A percentile compares a stretch with the other conserved stretches of the same genome.
phyloP scores from a whole-genome alignment of 2,329 filamentous ascomycete genomes.

The Xylaria sp. region DNA sequence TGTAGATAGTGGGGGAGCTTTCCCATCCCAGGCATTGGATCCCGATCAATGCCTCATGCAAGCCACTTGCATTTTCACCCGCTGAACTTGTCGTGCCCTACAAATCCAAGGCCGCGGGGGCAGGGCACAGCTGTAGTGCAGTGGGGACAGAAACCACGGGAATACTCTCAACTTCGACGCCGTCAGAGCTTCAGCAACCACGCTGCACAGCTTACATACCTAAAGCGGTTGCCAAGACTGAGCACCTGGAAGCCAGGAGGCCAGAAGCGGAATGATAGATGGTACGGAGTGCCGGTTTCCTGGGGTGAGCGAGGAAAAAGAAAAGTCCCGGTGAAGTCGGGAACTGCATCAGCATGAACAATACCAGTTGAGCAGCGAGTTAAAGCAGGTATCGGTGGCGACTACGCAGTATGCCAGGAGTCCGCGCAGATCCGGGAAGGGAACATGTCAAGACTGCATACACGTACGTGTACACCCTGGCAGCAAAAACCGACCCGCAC shows the following conservation, averaged over 20 bases:
- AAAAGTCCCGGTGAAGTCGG: slow-evolving; percentile 28
- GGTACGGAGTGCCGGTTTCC: slow-evolving; percentile 5
- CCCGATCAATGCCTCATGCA: slow-evolving; percentile 31
- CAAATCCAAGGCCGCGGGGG: slow-evolving; percentile 13
- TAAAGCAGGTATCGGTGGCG: slow-evolving; percentile 9
- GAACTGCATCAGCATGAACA: slow-evolving; percentile 26
- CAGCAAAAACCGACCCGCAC: slow-evolving; percentile 14
- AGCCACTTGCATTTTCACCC: slow-evolving; percentile 35
- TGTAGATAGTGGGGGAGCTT: slow-evolving; percentile 14
- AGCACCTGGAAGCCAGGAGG: background rate
- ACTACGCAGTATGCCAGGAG: background rate
- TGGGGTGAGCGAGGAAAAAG: slow-evolving; percentile 13
- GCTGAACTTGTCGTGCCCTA: slow-evolving; percentile 22
- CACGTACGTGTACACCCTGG: background rate
- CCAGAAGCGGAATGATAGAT: background rate
- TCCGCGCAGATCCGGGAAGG: slow-evolving; percentile 13
- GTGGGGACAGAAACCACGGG: slow-evolving; percentile 11
- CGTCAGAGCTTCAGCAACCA: slow-evolving; percentile 8
- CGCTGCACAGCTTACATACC: background rate
- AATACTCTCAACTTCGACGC: slow-evolving; percentile 18
- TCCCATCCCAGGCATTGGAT: slow-evolving; percentile 23
- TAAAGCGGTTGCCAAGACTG: slow-evolving; percentile 12
- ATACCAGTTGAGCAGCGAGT: slow-evolving; percentile 1
- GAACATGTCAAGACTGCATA: slow-evolving; percentile 26
- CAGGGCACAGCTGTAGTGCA: background rate